phyloP scores from a whole-genome alignment of 306 rosid genomes.

The Dryas alaskensis region DNA sequence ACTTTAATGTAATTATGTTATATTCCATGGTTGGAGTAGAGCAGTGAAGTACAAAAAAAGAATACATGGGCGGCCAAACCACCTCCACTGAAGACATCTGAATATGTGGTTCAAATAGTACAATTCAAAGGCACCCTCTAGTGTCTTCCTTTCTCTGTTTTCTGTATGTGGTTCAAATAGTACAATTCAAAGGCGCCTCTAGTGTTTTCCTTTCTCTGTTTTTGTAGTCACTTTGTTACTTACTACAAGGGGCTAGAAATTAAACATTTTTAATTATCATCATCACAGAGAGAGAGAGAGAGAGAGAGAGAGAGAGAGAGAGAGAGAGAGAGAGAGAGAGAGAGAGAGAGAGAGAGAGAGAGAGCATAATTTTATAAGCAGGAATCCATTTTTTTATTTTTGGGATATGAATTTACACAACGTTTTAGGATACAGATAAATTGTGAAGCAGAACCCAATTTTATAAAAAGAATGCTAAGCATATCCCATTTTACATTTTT shows the following conservation, averaged over 20 bases:
- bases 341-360: slow-evolving; percentile 9
- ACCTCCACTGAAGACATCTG: slow-evolving; percentile 7
- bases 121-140: no score
- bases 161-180: no score
- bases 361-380: background rate
- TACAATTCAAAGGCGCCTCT: no score
- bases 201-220: background rate
- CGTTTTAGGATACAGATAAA: background rate
- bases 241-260: no score
- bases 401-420: slow-evolving; percentile 7
- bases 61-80: slow-evolving; percentile 7
- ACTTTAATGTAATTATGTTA: background rate
- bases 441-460: background rate
- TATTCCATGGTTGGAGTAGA: background rate
- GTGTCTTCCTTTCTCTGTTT: no score
- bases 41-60: slow-evolving; percentile 7
- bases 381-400: slow-evolving; percentile 4
- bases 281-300: background rate
- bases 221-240: no score
- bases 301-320: slow-evolving; percentile 9
- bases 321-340: background rate
- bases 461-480: slow-evolving; percentile 2
- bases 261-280: no score
- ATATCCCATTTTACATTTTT: background rate
- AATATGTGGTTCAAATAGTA: no score